A percentile compares a stretch with the other conserved stretches of the same genome.
Evolutionary conservation across 2,329 filamentous ascomycete genomes (phyloP).

Genomic region (Teratosphaeria nubilosa): DNA sequence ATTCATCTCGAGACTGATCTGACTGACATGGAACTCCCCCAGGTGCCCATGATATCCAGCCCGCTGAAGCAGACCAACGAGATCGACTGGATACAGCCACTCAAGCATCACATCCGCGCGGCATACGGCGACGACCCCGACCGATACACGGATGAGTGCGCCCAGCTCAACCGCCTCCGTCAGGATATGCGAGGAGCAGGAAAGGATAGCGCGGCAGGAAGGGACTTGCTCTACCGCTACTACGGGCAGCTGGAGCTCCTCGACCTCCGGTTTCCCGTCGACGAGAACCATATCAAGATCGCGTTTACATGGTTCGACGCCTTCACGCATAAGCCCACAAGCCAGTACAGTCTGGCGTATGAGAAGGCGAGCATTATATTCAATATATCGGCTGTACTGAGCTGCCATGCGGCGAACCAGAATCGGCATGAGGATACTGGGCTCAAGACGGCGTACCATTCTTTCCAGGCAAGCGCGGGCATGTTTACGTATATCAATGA

Average conservation of each 20-base stretch:
- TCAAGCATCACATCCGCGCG: slow-evolving; percentile 86
- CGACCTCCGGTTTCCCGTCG: slow-evolving; percentile 89
- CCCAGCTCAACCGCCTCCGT: slow-evolving; percentile 81
- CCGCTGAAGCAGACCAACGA: slow-evolving; percentile 91
- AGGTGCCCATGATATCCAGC: slow-evolving; percentile 90
- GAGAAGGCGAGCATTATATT: slow-evolving; percentile 99
- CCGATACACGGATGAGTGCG: slow-evolving; percentile 89
- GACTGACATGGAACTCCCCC: neutral
- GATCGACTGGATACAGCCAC: slow-evolving; percentile 90
- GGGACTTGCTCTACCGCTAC: slow-evolving; percentile 91
- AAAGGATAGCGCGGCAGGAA: slow-evolving; percentile 86
- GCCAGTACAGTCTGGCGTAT: slow-evolving; percentile 92
- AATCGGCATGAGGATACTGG: slow-evolving; percentile 85
- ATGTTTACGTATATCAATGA: slow-evolving; percentile 99
- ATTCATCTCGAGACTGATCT: neutral
- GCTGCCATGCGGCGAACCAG: slow-evolving; percentile 88
- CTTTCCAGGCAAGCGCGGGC: slow-evolving; percentile 92
- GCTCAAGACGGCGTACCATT: slow-evolving; percentile 94
- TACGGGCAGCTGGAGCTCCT: slow-evolving; percentile 94
- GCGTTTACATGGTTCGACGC: slow-evolving; percentile 99
- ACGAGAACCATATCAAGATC: slow-evolving; percentile 98
- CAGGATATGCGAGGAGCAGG: slow-evolving; percentile 98
- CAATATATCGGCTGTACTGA: slow-evolving; percentile 95
- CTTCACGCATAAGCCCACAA: slow-evolving; percentile 97
- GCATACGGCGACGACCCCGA: slow-evolving; percentile 96